Evolutionary conservation across 257 asterid genomes (phyloP), one percentile per base, ranked within the genome.

Genomic region (Scutellaria galericulata): DNA sequence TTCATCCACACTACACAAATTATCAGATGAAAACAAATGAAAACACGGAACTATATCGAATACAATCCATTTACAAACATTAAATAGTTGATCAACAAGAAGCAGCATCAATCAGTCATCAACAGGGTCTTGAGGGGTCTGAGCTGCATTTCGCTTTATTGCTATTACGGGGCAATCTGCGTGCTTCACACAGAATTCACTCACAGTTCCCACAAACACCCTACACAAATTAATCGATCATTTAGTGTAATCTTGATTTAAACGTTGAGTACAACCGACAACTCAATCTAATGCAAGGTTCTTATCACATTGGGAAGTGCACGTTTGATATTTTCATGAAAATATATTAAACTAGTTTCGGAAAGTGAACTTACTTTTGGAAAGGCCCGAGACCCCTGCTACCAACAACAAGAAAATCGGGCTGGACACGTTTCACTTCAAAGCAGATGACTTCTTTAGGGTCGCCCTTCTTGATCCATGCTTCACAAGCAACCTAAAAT

Each of bases 341-440:
- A 59, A 51, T 1, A 3, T 24, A 58, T 22, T 8, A 56, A 66
- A n/a, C 51, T 14, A 15, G 0, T 9, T 7, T 5, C 12, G 9
- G 60, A 22, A 35, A 59, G 68, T 39, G 61, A 12, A 72, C 78
- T 5, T 78, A 86, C 98, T 82, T 88, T 83, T 86, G 96, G 81
- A 90, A 92, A 70, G 98, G 98, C 75, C 94, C 96, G 3, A 92
- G 96, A 62, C 96, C 96, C 78, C 98, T 82, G 86, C 89, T 81
- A 64, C 98, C 98, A 20, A 92, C 87, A 54, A 92, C 94, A 75
- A 92, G 94, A 57, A 92, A 81, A 80, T 92, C 98, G 13, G 98
- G 96, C 46, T 69, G 82, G 45, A 87, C 76, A 6, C 94, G 94
- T 56, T 50, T 75, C 64, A 83, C 96, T 80, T 89, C 96, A 65